These are phyloP conservation scores for Collariella sp. DNA, from an alignment of 495 filamentous ascomycete species.

Conservation along the genomic window DNA sequence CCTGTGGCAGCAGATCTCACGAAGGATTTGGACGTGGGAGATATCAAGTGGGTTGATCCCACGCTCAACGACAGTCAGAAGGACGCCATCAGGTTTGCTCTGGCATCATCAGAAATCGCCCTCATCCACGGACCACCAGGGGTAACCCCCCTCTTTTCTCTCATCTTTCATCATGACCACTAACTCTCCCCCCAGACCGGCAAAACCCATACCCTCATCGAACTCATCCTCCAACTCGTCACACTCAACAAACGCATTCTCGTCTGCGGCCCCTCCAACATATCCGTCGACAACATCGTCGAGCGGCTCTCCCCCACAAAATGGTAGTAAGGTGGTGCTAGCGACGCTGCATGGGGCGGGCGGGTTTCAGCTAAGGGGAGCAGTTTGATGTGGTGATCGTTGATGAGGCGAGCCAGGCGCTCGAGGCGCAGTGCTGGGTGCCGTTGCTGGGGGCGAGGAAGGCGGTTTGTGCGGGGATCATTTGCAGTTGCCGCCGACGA, in stretches of 20 bases:
- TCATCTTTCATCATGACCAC: background rate
- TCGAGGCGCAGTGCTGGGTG: slow-evolving; percentile 99
- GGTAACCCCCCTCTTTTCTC: slow-evolving; percentile 27
- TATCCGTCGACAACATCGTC: slow-evolving; percentile 98
- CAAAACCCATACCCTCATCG: slow-evolving; percentile 95
- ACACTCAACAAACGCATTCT: slow-evolving; percentile 62
- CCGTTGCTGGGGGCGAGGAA: slow-evolving; percentile 72
- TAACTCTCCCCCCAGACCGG: slow-evolving; percentile 50
- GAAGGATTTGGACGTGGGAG: slow-evolving; percentile 33
- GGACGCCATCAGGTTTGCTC: slow-evolving; percentile 80
- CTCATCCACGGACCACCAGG: slow-evolving; percentile 94
- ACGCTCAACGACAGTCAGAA: slow-evolving; percentile 84
- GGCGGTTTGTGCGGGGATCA: slow-evolving; percentile 92
- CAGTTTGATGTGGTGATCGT: slow-evolving; percentile 91
- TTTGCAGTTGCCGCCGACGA: slow-evolving; percentile 86
- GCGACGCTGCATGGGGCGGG: slow-evolving; percentile 91
- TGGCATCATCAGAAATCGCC: slow-evolving; percentile 74
- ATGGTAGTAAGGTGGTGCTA: slow-evolving; percentile 81
- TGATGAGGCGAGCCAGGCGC: slow-evolving; percentile 90
- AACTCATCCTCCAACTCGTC: slow-evolving; percentile 82
- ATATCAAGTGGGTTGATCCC: slow-evolving; percentile 65
- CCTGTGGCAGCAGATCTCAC: slow-evolving; percentile 40
- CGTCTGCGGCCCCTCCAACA: slow-evolving; percentile 92
- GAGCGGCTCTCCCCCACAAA: slow-evolving; percentile 78
- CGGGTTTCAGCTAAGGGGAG: slow-evolving; percentile 71